Evolutionary conservation across 352 stramenopile genomes (phyloP).

Genomic region (Globisporangium cystogenes): DNA sequence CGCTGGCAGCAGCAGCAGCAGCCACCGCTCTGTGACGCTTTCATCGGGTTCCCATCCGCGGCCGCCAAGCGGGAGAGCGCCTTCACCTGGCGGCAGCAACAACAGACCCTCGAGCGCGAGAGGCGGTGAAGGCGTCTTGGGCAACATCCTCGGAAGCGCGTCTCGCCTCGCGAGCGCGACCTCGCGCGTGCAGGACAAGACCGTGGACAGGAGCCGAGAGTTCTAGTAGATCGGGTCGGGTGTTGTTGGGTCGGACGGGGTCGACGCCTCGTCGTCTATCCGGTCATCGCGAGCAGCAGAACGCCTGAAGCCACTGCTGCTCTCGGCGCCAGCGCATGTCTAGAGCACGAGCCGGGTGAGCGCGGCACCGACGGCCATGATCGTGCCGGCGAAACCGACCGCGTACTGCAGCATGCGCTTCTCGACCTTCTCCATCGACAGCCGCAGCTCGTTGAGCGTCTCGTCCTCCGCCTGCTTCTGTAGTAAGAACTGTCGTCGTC

Average conservation of each 20-base stretch:
- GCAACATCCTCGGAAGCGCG: slow-evolving; percentile 62
- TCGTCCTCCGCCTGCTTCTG: slow-evolving; percentile 87
- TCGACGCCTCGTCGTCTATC: neutral
- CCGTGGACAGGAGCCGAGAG: slow-evolving; percentile 29
- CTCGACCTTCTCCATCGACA: slow-evolving; percentile 88
- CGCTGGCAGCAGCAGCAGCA: neutral
- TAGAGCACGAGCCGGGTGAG: slow-evolving; percentile 74
- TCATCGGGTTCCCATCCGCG: slow-evolving; percentile 1
- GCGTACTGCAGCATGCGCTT: slow-evolving; percentile 88
- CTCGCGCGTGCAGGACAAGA: slow-evolving; percentile 53
- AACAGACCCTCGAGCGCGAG: slow-evolving; percentile 4
- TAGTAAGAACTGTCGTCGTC: slow-evolving; percentile 49
- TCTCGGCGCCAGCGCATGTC: neutral
- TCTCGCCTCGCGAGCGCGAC: slow-evolving; percentile 61
- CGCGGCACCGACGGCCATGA: slow-evolving; percentile 79
- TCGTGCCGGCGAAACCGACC: slow-evolving; percentile 82
- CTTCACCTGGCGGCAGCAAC: slow-evolving; percentile 8
- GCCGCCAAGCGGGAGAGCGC: slow-evolving; percentile 1
- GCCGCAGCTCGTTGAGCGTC: slow-evolving; percentile 77
- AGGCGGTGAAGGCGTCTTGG: slow-evolving; percentile 30
- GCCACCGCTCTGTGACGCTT: slow-evolving; percentile 7
- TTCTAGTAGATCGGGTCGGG: slow-evolving; percentile 14
- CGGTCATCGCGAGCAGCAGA: neutral
- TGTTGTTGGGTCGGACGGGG: neutral
- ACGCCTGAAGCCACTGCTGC: neutral